Percentiles rank a stretch among this genome's conserved stretches.
phyloP scores from a whole-genome alignment of 768 basidiomycete genomes.

The Mycena vulgaris region DNA sequence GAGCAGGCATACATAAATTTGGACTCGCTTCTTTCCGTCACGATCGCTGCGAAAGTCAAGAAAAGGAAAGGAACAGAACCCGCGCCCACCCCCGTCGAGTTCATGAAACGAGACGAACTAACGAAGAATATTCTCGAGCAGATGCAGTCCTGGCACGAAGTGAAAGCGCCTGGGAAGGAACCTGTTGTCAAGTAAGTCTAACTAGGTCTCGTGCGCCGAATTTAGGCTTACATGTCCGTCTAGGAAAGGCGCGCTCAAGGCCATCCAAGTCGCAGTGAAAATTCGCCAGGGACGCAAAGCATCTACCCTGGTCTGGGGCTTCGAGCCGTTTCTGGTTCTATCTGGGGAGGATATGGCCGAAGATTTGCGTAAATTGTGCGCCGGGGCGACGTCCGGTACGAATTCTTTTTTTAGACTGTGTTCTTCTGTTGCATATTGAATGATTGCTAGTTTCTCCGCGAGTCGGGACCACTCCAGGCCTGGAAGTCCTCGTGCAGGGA shows the following conservation, averaged over 20 bases:
- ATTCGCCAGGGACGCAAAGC: conserved; percentile 85
- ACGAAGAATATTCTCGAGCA: conserved; percentile 58
- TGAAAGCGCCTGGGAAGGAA: conserved; percentile 70
- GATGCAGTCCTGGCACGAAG: conserved; percentile 87
- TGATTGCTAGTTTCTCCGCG: conserved; percentile 68
- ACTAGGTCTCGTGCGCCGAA: not conserved
- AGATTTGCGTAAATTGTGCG: conserved; percentile 82
- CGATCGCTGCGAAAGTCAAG: conserved; percentile 54
- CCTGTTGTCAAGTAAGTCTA: conserved; percentile 67
- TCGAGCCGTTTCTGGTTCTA: conserved; percentile 81
- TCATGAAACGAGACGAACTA: conserved; percentile 30
- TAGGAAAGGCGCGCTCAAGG: conserved; percentile 85
- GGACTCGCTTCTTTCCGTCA: conserved; percentile 35
- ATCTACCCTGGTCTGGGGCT: conserved; percentile 82
- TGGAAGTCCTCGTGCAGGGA: conserved; percentile 90
- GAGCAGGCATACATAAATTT: conserved; percentile 29
- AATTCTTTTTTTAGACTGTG: conserved; percentile 17
- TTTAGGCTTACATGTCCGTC: conserved; percentile 15
- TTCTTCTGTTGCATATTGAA: not conserved
- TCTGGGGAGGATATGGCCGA: conserved; percentile 83
- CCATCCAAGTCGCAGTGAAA: conserved; percentile 80
- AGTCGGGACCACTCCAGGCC: conserved; percentile 69
- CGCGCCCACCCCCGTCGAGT: conserved; percentile 5
- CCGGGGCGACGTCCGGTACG: conserved; percentile 82
- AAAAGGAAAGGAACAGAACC: conserved; percentile 43